phyloP scores from a whole-genome alignment of 306 rosid genomes.

The Trifolium pratense region DNA sequence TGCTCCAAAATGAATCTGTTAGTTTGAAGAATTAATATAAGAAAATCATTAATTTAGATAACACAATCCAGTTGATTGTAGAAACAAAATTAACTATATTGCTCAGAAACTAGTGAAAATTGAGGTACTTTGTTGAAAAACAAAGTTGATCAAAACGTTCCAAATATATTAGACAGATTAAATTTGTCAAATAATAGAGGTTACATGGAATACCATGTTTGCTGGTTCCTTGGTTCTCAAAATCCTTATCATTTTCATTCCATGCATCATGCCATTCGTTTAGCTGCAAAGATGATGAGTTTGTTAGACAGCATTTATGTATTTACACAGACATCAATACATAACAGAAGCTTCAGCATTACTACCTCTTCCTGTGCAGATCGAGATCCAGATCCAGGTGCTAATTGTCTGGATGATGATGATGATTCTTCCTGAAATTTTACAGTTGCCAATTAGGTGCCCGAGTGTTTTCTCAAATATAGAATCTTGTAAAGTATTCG shows the following conservation, averaged over 20 bases:
- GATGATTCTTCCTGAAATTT: constrained; percentile 69
- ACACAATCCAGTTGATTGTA: not conserved
- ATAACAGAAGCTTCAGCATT: constrained; percentile 19
- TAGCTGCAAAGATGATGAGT: constrained; percentile 56
- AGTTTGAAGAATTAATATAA: constrained; percentile 47
- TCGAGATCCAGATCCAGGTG: constrained; percentile 49
- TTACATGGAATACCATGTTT: constrained; percentile 53
- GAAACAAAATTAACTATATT: constrained; percentile 26
- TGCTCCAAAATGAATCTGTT: constrained; percentile 85
- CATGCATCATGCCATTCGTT: constrained; percentile 93
- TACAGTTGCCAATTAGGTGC: constrained; percentile 6
- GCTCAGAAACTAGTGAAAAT: constrained; percentile 20
- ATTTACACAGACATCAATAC: constrained; percentile 25
- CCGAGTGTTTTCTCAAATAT: constrained; percentile 21
- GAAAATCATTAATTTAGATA: constrained; percentile 15
- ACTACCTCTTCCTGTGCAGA: constrained; percentile 61
- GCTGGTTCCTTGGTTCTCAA: constrained; percentile 53
- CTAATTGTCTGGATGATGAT: constrained; percentile 60
- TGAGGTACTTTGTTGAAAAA: not conserved
- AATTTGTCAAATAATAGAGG: not conserved
- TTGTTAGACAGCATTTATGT: constrained; percentile 28
- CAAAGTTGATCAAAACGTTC: constrained; percentile 21
- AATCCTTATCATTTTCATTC: constrained; percentile 64
- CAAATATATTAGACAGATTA: constrained; percentile 16
- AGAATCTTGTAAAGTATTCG: not conserved